Conservation (phyloP, 2,329 filamentous ascomycete species). For the Metarhizium guizhouense region DNA sequence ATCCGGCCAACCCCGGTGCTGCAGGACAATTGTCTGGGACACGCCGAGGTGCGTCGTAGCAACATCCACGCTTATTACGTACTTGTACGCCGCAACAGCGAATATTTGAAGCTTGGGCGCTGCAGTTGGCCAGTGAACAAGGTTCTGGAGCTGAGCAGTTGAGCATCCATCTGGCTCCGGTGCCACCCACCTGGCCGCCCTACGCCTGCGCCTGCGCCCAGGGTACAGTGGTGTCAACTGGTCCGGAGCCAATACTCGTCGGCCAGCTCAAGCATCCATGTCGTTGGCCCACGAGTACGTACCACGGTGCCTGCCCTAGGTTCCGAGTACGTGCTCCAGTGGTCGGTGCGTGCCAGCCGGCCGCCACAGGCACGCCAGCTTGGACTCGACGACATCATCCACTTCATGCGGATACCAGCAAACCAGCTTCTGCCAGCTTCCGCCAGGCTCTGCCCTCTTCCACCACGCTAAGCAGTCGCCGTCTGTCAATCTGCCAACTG, state of each 20-base stretch:
- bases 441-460: not conserved
- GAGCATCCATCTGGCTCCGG: not conserved
- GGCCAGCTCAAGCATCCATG: not conserved
- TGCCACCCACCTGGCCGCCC: not conserved
- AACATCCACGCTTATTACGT: too few relatives aligned
- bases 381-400: not conserved
- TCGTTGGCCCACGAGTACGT: not conserved
- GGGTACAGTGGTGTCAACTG: too few relatives aligned
- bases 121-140: not conserved
- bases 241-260: too few relatives aligned
- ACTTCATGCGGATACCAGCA: not conserved
- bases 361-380: not conserved
- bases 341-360: too few relatives aligned
- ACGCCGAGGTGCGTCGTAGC: too few relatives aligned
- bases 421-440: not conserved
- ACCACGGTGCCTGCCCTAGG: not conserved
- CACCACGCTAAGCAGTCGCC: not conserved
- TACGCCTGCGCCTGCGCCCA: not conserved
- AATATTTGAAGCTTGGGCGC: not conserved
- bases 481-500: too few relatives aligned
- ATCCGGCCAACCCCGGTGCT: too few relatives aligned
- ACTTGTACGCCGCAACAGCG: not conserved
- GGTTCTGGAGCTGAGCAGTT: not conserved
- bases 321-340: too few relatives aligned
- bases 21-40: too few relatives aligned